A percentile compares a stretch with the other conserved stretches of the same genome.
phyloP scores from a whole-genome alignment of 2,329 filamentous ascomycete genomes.

The Alternaria consortialis region DNA sequence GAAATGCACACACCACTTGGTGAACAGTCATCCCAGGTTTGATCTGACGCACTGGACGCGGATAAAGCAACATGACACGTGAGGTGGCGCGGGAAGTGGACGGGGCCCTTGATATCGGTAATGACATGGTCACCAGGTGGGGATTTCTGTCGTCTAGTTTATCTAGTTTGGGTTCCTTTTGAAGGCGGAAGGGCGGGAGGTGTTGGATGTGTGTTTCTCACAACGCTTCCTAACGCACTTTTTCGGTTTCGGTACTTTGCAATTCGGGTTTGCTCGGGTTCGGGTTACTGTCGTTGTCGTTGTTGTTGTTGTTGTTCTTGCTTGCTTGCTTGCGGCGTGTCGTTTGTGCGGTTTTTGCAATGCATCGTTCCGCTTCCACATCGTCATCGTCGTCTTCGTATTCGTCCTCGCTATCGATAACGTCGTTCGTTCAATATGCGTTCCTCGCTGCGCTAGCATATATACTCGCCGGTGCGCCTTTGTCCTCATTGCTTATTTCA shows the following conservation, averaged over 20 bases:
- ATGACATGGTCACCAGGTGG: background rate
- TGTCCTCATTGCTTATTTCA: conserved; percentile 21
- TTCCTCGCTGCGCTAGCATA: conserved; percentile 43
- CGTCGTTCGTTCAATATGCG: conserved; percentile 43
- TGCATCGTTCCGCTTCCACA: conserved; percentile 13
- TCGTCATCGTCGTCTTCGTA: conserved; percentile 7
- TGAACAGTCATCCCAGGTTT: background rate
- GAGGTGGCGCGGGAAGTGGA: background rate
- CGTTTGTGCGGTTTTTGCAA: background rate
- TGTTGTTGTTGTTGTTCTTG: background rate
- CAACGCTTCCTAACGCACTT: background rate
- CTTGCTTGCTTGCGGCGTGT: background rate
- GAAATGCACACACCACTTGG: background rate
- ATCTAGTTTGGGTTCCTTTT: background rate
- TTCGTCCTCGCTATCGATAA: conserved; percentile 25
- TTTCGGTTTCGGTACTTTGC: background rate
- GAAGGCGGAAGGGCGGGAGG: background rate
- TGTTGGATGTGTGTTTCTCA: background rate
- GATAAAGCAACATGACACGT: conserved; percentile 1
- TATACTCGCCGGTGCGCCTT: conserved; percentile 49
- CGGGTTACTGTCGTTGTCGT: no score
- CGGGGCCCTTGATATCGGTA: conserved; percentile 3
- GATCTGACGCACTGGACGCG: background rate
- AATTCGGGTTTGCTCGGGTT: no score
- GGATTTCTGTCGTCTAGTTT: background rate